Conservation (phyloP, 73 alveolate genomes). For the Diophrys sp. region DNA sequence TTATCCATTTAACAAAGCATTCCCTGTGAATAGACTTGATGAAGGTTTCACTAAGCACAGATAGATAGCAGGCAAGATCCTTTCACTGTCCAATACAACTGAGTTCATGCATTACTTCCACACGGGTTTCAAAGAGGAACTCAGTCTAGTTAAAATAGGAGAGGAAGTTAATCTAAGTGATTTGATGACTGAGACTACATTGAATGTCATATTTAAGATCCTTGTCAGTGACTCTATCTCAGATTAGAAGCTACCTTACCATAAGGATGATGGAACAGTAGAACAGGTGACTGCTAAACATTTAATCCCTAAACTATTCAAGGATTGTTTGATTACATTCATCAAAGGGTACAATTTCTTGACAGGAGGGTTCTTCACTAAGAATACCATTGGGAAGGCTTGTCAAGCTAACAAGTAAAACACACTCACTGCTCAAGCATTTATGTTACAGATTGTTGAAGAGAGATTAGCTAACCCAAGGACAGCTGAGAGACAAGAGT, state of each 20-base stretch:
- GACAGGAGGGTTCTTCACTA: neutral
- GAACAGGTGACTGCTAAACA: neutral
- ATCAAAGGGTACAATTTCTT: neutral
- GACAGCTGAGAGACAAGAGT: neutral
- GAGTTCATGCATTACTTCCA: neutral
- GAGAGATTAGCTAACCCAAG: neutral
- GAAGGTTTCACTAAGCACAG: neutral
- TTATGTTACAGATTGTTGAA: neutral
- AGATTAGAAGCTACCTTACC: neutral
- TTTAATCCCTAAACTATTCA: neutral
- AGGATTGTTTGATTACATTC: neutral
- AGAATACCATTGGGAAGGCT: neutral
- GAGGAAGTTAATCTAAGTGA: neutral
- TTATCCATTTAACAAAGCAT: neutral
- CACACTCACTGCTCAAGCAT: neutral
- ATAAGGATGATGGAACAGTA: neutral
- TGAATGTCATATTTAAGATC: neutral
- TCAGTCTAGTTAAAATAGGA: neutral
- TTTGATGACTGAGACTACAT: neutral
- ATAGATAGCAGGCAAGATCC: neutral
- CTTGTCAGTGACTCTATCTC: neutral
- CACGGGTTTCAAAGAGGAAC: neutral
- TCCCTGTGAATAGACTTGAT: neutral
- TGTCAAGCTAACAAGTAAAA: neutral
- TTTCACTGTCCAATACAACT: neutral